Base-by-base conservation (phyloP, 2,329 filamentous ascomycete genomes). In the Aureobasidium sp. region DNA sequence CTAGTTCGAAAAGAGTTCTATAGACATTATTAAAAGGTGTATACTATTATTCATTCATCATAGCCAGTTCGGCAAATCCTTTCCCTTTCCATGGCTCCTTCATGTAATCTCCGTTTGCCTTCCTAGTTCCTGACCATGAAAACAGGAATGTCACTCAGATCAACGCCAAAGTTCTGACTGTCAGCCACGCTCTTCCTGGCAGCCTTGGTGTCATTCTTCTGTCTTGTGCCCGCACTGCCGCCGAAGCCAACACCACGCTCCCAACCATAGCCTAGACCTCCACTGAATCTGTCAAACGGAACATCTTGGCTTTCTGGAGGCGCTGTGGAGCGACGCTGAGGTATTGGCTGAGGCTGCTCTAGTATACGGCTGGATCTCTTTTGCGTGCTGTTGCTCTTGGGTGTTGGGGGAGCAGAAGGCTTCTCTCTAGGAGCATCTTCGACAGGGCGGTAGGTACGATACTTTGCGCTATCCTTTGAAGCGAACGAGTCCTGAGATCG, bases 141-240 rank as follows among this genome's bases (percentile, higher is more conserved):
- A 2, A 75, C 70, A 3, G 74, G 74, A 48, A 76, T 69, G 66
- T 76, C 74, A 47, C 73, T 74, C 61, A 76, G 63, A 66, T 75
- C 74, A 34, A 76, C 50, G 3, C 74, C 74, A 63, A 67, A 74
- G 11, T 68, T 67, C 63, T 70, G 66, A 16, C 67, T 68, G 60
- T 71, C 66, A 58, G 68, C 64, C n/a, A 69, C 63, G 48, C 73
- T 71, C 66, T 73, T 75, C 54, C 71, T 64, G 21, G 68, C 67
- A 36, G 67, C 67, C 39, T 63, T 67, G 11, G 59, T 65, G 21
- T 66, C 63, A 10, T 62, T 64, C 49, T 47, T 65, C 10, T 60
- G 64, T 36, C 72, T 64, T 13, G 72, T 75, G 1, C 74, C 74
- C 2, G 74, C 74, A 62, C 70, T 73, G 27, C 73, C 73, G 9